A percentile compares a stretch with the other conserved stretches of the same genome.
These are phyloP conservation scores for Fragaria nilgerrensis DNA, from an alignment of 306 rosid species.

Conservation along the genomic window DNA sequence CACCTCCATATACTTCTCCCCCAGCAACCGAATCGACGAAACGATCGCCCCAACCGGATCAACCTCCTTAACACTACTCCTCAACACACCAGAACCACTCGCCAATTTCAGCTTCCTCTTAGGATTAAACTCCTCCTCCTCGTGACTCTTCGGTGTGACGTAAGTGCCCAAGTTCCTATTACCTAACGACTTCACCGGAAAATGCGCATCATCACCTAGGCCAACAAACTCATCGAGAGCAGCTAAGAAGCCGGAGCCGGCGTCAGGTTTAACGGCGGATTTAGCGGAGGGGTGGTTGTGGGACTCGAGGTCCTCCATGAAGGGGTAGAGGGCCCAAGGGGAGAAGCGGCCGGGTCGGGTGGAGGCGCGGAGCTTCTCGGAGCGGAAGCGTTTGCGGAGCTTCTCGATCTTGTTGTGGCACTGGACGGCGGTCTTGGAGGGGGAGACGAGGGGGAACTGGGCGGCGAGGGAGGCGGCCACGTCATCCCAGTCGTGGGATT, in stretches of 20 bases:
- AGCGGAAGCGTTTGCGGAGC: slow-evolving; percentile 67
- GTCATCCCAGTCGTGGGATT: slow-evolving; percentile 70
- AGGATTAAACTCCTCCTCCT: background rate
- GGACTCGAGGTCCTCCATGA: slow-evolving; percentile 44
- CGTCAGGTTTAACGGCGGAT: background rate
- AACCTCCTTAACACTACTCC: slow-evolving; percentile 25
- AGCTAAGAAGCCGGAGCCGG: too few relatives aligned
- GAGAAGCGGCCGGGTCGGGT: slow-evolving; percentile 38
- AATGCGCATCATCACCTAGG: background rate
- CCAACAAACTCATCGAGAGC: too few relatives aligned
- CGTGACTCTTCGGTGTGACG: background rate
- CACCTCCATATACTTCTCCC: slow-evolving; percentile 70
- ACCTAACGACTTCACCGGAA: slow-evolving; percentile 12
- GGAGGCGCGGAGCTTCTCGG: slow-evolving; percentile 60
- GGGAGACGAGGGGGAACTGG: slow-evolving; percentile 48
- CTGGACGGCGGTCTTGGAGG: slow-evolving; percentile 71
- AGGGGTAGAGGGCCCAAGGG: slow-evolving; percentile 60
- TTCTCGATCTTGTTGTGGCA: slow-evolving; percentile 90
- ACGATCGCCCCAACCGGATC: slow-evolving; percentile 60
- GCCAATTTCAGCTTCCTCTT: background rate
- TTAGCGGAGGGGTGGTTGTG: background rate
- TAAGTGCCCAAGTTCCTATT: slow-evolving; percentile 24
- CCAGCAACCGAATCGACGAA: slow-evolving; percentile 52
- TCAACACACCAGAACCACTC: slow-evolving; percentile 19
- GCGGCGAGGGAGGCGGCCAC: slow-evolving; percentile 53